Conservation (phyloP, 768 basidiomycete species). For the Sutorius australiensis region DNA sequence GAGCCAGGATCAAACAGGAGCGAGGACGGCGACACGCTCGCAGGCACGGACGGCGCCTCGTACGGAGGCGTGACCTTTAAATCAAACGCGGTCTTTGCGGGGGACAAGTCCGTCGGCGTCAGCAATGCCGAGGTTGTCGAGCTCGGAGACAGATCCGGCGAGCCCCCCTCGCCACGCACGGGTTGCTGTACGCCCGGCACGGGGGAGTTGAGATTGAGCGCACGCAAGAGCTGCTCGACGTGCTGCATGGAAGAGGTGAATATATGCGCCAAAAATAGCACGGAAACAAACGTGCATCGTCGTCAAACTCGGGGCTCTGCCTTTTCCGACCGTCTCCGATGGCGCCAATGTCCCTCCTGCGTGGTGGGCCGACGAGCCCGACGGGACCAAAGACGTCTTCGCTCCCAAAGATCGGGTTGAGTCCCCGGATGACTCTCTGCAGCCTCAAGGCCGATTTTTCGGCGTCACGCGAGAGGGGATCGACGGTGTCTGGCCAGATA, state of each 20-base stretch:
- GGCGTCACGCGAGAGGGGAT: slow-evolving; percentile 53
- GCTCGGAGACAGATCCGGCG: slow-evolving; percentile 70
- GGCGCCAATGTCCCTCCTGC: slow-evolving; percentile 58
- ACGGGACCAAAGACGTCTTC: slow-evolving; percentile 69
- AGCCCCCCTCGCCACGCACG: slow-evolving; percentile 45
- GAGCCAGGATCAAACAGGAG: slow-evolving; percentile 46
- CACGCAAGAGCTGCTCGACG: slow-evolving; percentile 76
- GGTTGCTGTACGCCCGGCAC: slow-evolving; percentile 47
- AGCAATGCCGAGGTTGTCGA: slow-evolving; percentile 68
- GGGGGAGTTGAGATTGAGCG: slow-evolving; percentile 77
- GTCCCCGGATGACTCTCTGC: slow-evolving; percentile 25
- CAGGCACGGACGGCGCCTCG: slow-evolving; percentile 35
- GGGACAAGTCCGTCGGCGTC: slow-evolving; percentile 73
- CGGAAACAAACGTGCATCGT: slow-evolving; percentile 34
- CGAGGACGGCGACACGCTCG: slow-evolving; percentile 34
- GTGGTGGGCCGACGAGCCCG: slow-evolving; percentile 33
- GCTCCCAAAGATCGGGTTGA: slow-evolving; percentile 29
- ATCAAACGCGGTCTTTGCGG: slow-evolving; percentile 55
- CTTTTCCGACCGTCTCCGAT: slow-evolving; percentile 79
- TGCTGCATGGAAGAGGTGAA: slow-evolving; percentile 46
- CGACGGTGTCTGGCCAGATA: slow-evolving; percentile 66
- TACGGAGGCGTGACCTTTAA: slow-evolving; percentile 51
- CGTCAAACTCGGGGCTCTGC: slow-evolving; percentile 51
- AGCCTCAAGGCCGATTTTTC: slow-evolving; percentile 37
- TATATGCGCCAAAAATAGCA: slow-evolving; percentile 27